Evolutionary conservation across 441 rosid genomes (phyloP), one percentile per base, ranked within the genome.

Genomic region (Populus hybrid): DNA sequence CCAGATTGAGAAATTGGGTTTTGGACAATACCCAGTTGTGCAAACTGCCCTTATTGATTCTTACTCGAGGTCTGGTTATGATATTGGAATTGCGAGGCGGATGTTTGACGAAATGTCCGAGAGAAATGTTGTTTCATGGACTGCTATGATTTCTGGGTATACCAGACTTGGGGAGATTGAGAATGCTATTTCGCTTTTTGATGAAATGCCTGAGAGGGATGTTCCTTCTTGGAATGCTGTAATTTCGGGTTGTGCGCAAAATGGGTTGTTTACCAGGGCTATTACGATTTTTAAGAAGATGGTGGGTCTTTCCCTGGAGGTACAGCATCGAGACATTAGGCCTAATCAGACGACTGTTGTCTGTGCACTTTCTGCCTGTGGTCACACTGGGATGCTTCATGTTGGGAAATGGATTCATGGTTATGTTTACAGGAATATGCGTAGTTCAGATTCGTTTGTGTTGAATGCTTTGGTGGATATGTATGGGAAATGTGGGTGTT

Each of bases 41-140:
- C 92, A 92, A 84, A 90, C 94, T 7, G 93, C 98, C 70, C 89
- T 94, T 1, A 84, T 92, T 68, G 88, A 91, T 69, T 83, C 94
- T 0, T 94, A 94, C 74, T 83, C 96, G 33, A 87, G 91, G 80
- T 82, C 84, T 45, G 29, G 70, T 73, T 68, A 78, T 16, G 85
- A 86, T 42, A 75, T 89, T 23, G 68, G 73, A 40, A 76, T 75
- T 28, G 90, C 94, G 21, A 83, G 84, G 23, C 64, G 81, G 61
- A 65, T 87, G 68, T 93, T 93, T 66, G 87, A 88, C 74, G 88
- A 89, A 71, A 86, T 90, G 20, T 64, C 78, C 12, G 80, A 72
- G 0, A 83, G 64, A 53, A 90, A 83, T 78, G 84, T 90, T 42
- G 88, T 92, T 0, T 86, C 89, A 45, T 90, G 95, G 93, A 91